phyloP scores from a whole-genome alignment of 2,329 filamentous ascomycete genomes.

The Alternaria angustiovoidea region DNA sequence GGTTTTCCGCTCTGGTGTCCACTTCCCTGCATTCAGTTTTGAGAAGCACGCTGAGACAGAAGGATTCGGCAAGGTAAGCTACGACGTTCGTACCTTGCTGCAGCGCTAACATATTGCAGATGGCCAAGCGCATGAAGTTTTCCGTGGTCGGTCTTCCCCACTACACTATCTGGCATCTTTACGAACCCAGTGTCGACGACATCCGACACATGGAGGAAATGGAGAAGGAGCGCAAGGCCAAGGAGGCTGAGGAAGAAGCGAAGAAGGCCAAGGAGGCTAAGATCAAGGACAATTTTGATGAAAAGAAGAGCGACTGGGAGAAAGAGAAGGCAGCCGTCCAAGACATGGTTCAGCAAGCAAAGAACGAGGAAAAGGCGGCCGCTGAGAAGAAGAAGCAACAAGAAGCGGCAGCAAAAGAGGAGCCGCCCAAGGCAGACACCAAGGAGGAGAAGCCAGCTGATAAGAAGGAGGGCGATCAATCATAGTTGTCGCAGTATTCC shows the following conservation, averaged over 20 bases:
- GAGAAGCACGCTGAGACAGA: conserved; percentile 99
- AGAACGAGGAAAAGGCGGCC: conserved; percentile 49
- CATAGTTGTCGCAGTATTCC: conserved; percentile 8
- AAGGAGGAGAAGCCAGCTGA: conserved; percentile 36
- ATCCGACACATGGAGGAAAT: conserved; percentile 99
- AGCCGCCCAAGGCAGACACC: conserved; percentile 31
- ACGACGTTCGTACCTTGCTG: not conserved
- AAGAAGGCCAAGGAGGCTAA: conserved; percentile 77
- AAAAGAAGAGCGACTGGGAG: conserved; percentile 82
- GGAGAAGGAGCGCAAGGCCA: conserved; percentile 83
- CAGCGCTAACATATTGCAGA: conserved; percentile 63
- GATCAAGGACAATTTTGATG: conserved; percentile 81
- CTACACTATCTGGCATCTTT: conserved; percentile 99
- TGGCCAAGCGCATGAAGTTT: conserved; percentile 95
- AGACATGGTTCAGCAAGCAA: conserved; percentile 68
- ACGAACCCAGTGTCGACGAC: conserved; percentile 98
- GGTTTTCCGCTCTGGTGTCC: conserved; percentile 92
- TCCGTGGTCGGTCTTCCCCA: conserved; percentile 95
- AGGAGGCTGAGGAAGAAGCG: conserved; percentile 80
- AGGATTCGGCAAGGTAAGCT: conserved; percentile 90
- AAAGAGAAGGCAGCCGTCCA: conserved; percentile 85
- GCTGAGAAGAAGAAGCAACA: conserved; percentile 64
- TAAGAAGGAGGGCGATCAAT: conserved; percentile 12
- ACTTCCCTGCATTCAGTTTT: conserved; percentile 98
- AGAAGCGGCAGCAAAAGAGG: conserved; percentile 46